These are phyloP conservation scores for Aureobasidium sp. DNA, from an alignment of 2,329 filamentous ascomycete genomes.

Conservation along the genomic window DNA sequence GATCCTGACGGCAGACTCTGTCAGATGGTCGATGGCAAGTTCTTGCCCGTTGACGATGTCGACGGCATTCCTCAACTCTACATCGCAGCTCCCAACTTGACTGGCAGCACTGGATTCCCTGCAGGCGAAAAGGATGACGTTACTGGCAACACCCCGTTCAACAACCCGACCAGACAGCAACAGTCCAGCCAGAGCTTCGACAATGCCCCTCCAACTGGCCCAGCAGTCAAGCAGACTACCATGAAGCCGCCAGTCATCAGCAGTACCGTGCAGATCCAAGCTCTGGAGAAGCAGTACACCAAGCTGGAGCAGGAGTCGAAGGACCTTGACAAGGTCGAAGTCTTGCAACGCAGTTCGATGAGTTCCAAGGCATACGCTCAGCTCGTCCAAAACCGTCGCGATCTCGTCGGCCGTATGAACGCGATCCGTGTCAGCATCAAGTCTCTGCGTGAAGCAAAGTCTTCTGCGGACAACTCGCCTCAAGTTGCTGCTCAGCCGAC, in stretches of 20 bases:
- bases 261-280: constrained; percentile 26
- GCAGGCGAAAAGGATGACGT: constrained; percentile 16
- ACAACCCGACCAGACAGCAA: constrained; percentile 3
- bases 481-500: neutral
- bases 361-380: constrained; percentile 25
- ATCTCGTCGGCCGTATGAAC: constrained; percentile 29
- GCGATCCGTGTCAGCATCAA: constrained; percentile 30
- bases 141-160: constrained; percentile 15
- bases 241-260: constrained; percentile 22
- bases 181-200: neutral
- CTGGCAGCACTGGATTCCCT: constrained; percentile 20
- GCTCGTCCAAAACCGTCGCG: constrained; percentile 28
- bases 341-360: constrained; percentile 30
- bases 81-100: constrained; percentile 32
- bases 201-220: constrained; percentile 1
- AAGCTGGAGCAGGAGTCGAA: constrained; percentile 31
- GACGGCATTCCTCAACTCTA: constrained; percentile 30
- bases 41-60: constrained; percentile 28
- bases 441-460: constrained; percentile 22
- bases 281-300: constrained; percentile 30
- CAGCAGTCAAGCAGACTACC: neutral
- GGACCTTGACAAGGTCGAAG: constrained; percentile 33
- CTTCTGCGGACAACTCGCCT: neutral
- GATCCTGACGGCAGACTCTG: constrained; percentile 30
- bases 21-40: constrained; percentile 32